Evolutionary conservation across 2,329 filamentous ascomycete species (phyloP).

Genomic region (Calonectria multiphialidica): DNA sequence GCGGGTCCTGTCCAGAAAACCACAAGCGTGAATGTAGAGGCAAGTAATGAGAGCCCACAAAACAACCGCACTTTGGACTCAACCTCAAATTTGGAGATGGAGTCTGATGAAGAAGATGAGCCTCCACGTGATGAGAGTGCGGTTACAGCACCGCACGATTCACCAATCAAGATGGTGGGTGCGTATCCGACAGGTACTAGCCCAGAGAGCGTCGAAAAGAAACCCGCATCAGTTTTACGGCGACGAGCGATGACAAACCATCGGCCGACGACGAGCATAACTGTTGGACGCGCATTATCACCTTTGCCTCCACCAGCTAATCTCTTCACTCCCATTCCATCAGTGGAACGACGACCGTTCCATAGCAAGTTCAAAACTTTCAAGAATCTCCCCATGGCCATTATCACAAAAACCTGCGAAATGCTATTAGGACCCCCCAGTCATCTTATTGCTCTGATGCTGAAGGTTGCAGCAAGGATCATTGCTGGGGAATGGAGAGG

Average conservation of each 20-base stretch:
- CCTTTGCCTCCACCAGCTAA: conserved; percentile 77
- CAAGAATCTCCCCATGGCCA: conserved; percentile 56
- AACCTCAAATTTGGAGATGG: conserved; percentile 39
- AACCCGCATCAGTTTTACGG: conserved; percentile 10
- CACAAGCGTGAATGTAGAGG: not conserved
- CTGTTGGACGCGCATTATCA: conserved; percentile 65
- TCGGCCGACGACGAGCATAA: conserved; percentile 42
- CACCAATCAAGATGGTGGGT: conserved; percentile 10
- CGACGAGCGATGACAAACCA: conserved; percentile 34
- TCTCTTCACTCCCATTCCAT: conserved; percentile 65
- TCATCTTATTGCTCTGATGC: conserved; percentile 82
- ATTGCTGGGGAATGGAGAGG: conserved; percentile 74
- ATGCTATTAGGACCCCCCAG: conserved; percentile 85
- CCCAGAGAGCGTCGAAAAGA: not conserved
- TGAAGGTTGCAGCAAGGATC: conserved; percentile 84
- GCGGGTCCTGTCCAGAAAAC: conserved; percentile 14
- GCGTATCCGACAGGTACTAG: not conserved
- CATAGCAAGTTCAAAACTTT: conserved; percentile 39
- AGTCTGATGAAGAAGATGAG: conserved; percentile 38
- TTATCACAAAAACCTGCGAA: conserved; percentile 82
- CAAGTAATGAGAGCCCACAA: conserved; percentile 15
- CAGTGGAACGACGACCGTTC: conserved; percentile 43
- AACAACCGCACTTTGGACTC: conserved; percentile 26
- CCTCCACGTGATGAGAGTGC: conserved; percentile 44
- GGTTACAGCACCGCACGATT: conserved; percentile 37